Conservation (phyloP, 2,329 filamentous ascomycete genomes). For the Nothophaeocryptopus gaeumannii region DNA sequence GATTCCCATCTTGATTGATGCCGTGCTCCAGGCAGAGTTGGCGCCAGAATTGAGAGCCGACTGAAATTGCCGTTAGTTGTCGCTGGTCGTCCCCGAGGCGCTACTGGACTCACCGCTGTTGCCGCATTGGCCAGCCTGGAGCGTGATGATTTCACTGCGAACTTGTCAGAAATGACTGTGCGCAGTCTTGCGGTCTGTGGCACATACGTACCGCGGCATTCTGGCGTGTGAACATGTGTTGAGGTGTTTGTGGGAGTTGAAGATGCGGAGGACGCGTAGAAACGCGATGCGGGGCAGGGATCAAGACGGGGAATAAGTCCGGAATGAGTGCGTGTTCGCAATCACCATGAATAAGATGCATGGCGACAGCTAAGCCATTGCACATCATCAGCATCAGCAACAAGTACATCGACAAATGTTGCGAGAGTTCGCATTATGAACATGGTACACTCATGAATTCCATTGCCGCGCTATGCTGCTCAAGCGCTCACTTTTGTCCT, state of each 20-base stretch:
- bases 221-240: constrained; percentile 1
- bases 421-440: too few species aligned
- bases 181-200: neutral
- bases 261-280: neutral
- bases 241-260: neutral
- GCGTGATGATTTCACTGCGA: constrained; percentile 92
- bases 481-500: too few species aligned
- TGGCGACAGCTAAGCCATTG: too few species aligned
- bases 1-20: constrained; percentile 93
- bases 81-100: constrained; percentile 7
- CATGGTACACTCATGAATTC: too few species aligned
- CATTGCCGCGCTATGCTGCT: too few species aligned
- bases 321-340: too few species aligned
- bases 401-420: too few species aligned
- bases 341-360: too few species aligned
- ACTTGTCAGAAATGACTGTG: constrained; percentile 11
- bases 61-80: constrained; percentile 46
- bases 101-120: constrained; percentile 78
- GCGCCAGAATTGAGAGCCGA: constrained; percentile 98
- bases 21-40: constrained; percentile 97
- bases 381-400: too few species aligned
- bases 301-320: too few species aligned
- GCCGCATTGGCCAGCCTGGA: constrained; percentile 98
- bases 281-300: neutral
- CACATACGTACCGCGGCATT: constrained; percentile 14